These are phyloP conservation scores for Quercus glauca DNA, from an alignment of 306 rosid genomes.

Conservation along the genomic window DNA sequence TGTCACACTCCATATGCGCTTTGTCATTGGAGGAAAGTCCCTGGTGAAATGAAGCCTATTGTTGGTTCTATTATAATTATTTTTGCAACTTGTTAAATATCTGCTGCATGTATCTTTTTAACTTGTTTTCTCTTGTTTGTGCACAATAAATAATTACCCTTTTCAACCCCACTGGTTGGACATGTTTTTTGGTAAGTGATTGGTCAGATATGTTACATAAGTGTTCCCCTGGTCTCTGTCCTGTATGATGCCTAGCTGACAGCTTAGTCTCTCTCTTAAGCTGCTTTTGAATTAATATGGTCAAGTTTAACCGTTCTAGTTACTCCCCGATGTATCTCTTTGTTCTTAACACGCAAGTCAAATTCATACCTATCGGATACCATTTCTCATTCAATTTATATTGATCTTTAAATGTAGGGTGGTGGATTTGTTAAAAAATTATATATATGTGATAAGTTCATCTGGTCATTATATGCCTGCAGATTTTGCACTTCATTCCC, in stretches of 20 bases:
- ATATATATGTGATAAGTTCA: neutral
- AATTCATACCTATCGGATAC: no score
- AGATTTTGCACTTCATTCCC: neutral
- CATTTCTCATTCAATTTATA: no score
- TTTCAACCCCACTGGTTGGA: neutral
- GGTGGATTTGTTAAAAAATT: no score
- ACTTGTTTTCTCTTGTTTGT: neutral
- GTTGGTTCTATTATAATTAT: neutral
- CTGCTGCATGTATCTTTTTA: neutral
- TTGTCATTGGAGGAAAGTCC: neutral
- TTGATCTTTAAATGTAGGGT: no score
- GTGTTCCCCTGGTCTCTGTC: constrained; percentile 15
- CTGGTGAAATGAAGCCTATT: neutral
- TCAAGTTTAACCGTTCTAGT: no score
- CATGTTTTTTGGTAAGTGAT: no score
- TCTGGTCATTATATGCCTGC: neutral
- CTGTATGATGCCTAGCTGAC: neutral
- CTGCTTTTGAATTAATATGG: neutral
- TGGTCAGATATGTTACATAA: neutral
- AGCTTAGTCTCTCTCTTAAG: neutral
- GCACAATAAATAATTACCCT: neutral
- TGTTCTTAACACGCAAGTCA: no score
- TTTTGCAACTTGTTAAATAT: neutral
- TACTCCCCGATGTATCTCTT: no score
- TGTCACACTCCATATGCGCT: neutral